Conservation (phyloP, 176 grass and related monocot genomes). For the Triticum timopheevii region DNA sequence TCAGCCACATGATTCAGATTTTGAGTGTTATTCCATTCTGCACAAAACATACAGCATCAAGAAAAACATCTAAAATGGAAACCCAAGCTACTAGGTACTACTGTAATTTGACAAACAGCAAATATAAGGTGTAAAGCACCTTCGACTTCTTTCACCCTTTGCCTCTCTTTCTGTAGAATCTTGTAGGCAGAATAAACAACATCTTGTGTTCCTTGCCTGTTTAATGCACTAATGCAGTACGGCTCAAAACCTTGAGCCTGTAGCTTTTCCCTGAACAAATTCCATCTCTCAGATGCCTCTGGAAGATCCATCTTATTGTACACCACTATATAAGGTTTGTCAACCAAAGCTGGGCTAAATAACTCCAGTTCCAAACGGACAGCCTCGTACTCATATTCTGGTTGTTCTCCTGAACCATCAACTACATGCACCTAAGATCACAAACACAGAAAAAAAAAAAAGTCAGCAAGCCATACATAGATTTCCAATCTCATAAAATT, state of each 20-base stretch:
- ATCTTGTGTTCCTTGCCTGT: slow-evolving; percentile 74
- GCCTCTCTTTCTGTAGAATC: slow-evolving; percentile 74
- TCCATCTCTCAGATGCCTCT: slow-evolving; percentile 83
- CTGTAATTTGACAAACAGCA: slow-evolving; percentile 9
- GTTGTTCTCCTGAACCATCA: slow-evolving; percentile 82
- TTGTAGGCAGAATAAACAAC: slow-evolving; percentile 62
- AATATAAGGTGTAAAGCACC: slow-evolving; percentile 36
- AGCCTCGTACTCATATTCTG: slow-evolving; percentile 93
- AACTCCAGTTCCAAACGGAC: slow-evolving; percentile 93
- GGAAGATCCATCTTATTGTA: slow-evolving; percentile 97
- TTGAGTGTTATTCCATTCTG: slow-evolving; percentile 59
- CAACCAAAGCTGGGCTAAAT: slow-evolving; percentile 84
- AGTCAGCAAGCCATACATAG: not conserved
- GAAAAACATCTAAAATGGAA: not conserved
- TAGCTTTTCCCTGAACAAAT: slow-evolving; percentile 60
- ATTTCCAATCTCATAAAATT: not conserved
- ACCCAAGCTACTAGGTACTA: not conserved
- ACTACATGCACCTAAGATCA: slow-evolving; percentile 84
- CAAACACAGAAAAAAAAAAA: slow-evolving; percentile 4
- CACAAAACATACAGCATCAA: slow-evolving; percentile 36
- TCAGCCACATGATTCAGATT: slow-evolving; percentile 93
- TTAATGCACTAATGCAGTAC: slow-evolving; percentile 85
- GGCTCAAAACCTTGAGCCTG: slow-evolving; percentile 49
- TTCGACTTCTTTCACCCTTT: slow-evolving; percentile 65
- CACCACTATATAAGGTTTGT: slow-evolving; percentile 86